phyloP scores from a whole-genome alignment of 495 filamentous ascomycete species.

The Penicillium daleae region DNA sequence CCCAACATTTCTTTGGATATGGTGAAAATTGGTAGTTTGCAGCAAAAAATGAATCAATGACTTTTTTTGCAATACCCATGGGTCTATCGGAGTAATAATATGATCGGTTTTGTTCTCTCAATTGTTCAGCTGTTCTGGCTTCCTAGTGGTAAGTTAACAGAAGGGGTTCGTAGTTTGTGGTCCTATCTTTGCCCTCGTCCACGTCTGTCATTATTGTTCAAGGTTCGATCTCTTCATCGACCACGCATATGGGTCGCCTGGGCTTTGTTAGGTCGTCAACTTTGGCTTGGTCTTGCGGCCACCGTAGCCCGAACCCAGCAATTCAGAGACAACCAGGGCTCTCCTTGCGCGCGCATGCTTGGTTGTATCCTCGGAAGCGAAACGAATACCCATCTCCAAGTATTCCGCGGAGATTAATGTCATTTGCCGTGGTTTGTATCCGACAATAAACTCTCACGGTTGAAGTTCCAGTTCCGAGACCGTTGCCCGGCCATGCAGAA shows the following conservation, averaged over 20 bases:
- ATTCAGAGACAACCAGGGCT: background rate
- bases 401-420: background rate
- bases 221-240: background rate
- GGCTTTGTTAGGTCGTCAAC: too few species aligned
- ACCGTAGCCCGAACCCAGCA: background rate
- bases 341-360: background rate
- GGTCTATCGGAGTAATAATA: slow-evolving; percentile 37
- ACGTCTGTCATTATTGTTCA: background rate
- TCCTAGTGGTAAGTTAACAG: slow-evolving; percentile 17
- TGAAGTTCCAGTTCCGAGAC: background rate
- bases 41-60: slow-evolving; percentile 41
- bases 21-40: slow-evolving; percentile 34
- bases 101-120: slow-evolving; percentile 35
- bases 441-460: background rate
- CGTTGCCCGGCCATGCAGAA: background rate
- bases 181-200: background rate
- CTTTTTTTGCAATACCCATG: slow-evolving; percentile 39
- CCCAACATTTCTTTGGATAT: slow-evolving; percentile 23
- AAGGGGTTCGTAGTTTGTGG: background rate
- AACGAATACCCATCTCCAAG: background rate
- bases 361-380: background rate
- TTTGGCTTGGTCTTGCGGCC: background rate
- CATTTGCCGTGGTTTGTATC: background rate
- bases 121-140: slow-evolving; percentile 8
- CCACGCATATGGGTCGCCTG: background rate